Conservation (phyloP, 257 asterid genomes). For the Solanum bukasovii region DNA sequence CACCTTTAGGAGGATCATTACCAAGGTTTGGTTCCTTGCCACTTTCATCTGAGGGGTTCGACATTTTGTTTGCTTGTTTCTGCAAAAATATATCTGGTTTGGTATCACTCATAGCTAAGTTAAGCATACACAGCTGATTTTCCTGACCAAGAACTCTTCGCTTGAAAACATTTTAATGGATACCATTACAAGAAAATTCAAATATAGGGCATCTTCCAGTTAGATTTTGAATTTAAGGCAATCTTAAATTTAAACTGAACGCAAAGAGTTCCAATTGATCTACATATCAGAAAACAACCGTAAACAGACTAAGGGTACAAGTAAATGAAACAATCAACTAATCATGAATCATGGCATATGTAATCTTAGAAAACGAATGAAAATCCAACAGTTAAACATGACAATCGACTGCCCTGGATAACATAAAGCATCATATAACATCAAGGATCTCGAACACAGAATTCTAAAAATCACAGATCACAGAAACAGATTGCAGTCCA, state of each 20-base stretch:
- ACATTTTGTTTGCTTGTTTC: slow-evolving; percentile 12
- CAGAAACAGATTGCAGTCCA: not conserved
- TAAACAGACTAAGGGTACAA: not conserved
- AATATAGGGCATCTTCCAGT: not conserved
- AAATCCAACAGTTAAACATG: not conserved
- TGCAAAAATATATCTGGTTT: not conserved
- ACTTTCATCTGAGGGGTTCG: slow-evolving; percentile 17
- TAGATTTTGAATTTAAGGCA: not conserved
- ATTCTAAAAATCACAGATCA: not conserved
- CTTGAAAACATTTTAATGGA: not conserved
- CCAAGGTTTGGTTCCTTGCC: slow-evolving; percentile 4
- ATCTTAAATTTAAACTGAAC: not conserved
- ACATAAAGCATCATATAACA: not conserved
- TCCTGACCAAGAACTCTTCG: not conserved
- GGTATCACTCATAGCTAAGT: not conserved
- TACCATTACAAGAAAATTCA: not conserved
- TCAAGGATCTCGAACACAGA: not conserved
- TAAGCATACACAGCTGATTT: not conserved
- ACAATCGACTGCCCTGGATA: not conserved
- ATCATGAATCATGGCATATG: not conserved
- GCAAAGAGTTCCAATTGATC: not conserved
- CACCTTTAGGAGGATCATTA: slow-evolving; percentile 14
- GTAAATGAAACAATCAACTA: not conserved
- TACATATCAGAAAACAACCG: not conserved
- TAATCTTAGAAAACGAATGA: not conserved